Conservation (phyloP, 495 filamentous ascomycete genomes). For the Cercophora samala region DNA sequence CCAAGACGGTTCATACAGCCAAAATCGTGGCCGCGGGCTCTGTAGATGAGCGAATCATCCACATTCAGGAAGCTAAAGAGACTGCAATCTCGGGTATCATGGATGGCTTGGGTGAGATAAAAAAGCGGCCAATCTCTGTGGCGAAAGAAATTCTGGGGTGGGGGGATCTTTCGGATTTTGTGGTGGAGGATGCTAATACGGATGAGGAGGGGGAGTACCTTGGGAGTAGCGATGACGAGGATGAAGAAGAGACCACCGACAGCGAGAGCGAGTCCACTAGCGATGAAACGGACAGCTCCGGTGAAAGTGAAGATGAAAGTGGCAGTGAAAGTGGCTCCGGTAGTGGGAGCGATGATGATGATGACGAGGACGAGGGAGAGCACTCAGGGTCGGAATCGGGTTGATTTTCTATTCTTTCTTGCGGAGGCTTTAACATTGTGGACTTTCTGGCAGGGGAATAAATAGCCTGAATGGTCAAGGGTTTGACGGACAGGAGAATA, state of each 20-base stretch:
- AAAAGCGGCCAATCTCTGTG: neutral
- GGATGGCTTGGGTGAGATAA: neutral
- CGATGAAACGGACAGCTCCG: too few species aligned
- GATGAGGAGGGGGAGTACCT: neutral
- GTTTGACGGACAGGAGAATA: too few species aligned
- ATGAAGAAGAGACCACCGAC: neutral
- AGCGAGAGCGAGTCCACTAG: neutral
- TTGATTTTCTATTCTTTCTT: neutral
- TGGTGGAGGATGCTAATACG: neutral
- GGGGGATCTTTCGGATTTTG: neutral
- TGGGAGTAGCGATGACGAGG: neutral
- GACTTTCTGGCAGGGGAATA: neutral
- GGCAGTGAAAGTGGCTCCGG: neutral
- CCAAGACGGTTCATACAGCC: constrained; percentile 50
- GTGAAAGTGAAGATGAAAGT: neutral
- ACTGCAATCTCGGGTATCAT: neutral
- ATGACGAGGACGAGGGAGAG: neutral
- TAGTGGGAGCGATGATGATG: neutral
- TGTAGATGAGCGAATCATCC: constrained; percentile 51
- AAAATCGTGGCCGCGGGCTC: constrained; percentile 49
- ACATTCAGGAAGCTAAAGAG: constrained; percentile 24
- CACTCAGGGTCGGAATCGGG: neutral
- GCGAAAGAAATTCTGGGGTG: neutral
- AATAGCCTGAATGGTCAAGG: neutral
- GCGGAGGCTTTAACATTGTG: neutral